Conservation (phyloP, 1,284 basidiomycete genomes). For the Neolentinus lepideus region DNA sequence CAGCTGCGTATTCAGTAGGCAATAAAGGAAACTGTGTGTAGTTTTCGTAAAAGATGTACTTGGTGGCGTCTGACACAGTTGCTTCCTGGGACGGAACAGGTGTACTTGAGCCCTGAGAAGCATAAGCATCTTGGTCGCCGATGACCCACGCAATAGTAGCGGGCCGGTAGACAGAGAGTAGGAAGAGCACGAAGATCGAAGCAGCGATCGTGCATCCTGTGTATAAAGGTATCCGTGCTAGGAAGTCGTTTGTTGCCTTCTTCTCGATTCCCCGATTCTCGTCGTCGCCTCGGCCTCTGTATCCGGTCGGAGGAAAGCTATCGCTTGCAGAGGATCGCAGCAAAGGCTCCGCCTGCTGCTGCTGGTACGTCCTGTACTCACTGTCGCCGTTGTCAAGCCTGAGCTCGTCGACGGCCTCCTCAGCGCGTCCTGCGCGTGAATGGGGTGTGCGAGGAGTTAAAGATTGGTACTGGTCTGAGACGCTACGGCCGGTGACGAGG, state of each 20-base stretch:
- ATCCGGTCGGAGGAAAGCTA: conserved; percentile 30
- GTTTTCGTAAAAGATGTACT: conserved; percentile 45
- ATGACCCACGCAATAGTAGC: conserved; percentile 39
- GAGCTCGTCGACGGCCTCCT: conserved; percentile 43
- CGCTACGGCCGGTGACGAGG: not conserved
- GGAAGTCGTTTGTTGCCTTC: conserved; percentile 5
- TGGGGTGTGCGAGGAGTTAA: conserved; percentile 60
- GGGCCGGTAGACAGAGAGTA: conserved; percentile 43
- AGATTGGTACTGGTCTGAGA: conserved; percentile 23
- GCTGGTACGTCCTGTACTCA: conserved; percentile 23
- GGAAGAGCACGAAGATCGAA: conserved; percentile 41
- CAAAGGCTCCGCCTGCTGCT: conserved; percentile 43
- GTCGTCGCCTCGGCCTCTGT: conserved; percentile 34
- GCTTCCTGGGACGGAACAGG: conserved; percentile 2
- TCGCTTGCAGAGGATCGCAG: conserved; percentile 37
- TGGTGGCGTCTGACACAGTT: conserved; percentile 4
- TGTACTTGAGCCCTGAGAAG: conserved; percentile 6
- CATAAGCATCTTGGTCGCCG: conserved; percentile 19
- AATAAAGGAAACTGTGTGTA: conserved; percentile 54
- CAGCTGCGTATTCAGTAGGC: conserved; percentile 42
- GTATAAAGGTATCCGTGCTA: conserved; percentile 28
- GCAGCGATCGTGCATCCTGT: conserved; percentile 39
- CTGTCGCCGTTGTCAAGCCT: conserved; percentile 36
- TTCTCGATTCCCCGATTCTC: conserved; percentile 7
- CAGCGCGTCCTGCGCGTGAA: conserved; percentile 48